Conservation (phyloP, 352 stramenopile genomes). For the Phytophthora citrophthora region DNA sequence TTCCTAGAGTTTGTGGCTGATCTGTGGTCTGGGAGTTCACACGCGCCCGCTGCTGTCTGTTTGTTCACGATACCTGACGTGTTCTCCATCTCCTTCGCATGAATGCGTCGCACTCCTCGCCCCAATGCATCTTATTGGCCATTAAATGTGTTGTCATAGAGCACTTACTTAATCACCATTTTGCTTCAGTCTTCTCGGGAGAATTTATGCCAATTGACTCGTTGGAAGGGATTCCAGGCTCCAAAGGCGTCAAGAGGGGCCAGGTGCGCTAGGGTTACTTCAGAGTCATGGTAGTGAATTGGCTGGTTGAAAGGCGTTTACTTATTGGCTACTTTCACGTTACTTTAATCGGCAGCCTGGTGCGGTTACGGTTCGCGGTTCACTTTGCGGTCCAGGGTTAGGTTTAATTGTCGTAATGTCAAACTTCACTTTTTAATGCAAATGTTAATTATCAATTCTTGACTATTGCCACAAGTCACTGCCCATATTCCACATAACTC, state of each 20-base stretch:
- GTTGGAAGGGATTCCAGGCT: slow-evolving; percentile 29
- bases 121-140: background rate
- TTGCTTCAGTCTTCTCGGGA: slow-evolving; percentile 89
- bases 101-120: slow-evolving; percentile 1
- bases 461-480: background rate
- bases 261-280: slow-evolving; percentile 52
- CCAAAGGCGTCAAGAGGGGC: slow-evolving; percentile 15
- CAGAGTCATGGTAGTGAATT: slow-evolving; percentile 56
- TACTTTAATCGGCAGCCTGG: background rate
- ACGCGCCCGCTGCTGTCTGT: slow-evolving; percentile 2
- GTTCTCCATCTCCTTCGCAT: background rate
- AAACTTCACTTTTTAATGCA: background rate
- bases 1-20: slow-evolving; percentile 1
- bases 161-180: slow-evolving; percentile 93
- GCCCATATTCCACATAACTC: background rate
- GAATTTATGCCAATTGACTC: slow-evolving; percentile 88
- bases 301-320: slow-evolving; percentile 82
- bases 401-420: background rate
- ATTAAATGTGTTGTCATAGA: slow-evolving; percentile 3
- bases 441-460: background rate
- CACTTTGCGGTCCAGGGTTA: slow-evolving; percentile 1
- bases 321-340: slow-evolving; percentile 17
- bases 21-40: slow-evolving; percentile 10
- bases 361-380: slow-evolving; percentile 31
- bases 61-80: background rate